Conservation (phyloP, 2,329 filamentous ascomycete genomes). For the Boeremia lycopersici region DNA sequence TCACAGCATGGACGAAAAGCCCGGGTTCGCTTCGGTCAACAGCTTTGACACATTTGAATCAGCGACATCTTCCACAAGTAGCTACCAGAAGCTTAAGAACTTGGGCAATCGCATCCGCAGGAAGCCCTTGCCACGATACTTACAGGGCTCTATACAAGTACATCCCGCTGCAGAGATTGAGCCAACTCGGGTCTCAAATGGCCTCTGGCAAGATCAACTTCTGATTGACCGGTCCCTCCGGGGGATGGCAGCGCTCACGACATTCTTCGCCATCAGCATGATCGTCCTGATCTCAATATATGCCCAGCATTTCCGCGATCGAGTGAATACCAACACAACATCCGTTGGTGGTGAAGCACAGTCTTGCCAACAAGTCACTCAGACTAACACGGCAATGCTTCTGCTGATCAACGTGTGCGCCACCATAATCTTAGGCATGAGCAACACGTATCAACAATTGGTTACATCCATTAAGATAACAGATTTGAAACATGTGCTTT, state of each 20-base stretch:
- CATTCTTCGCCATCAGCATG: slow-evolving; percentile 22
- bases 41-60: slow-evolving; percentile 26
- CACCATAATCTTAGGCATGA: slow-evolving; percentile 41
- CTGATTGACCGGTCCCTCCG: slow-evolving; percentile 37
- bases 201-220: slow-evolving; percentile 39
- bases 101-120: slow-evolving; percentile 24
- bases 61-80: slow-evolving; percentile 19
- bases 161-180: slow-evolving; percentile 32
- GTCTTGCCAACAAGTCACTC: slow-evolving; percentile 26
- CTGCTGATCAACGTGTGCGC: slow-evolving; percentile 39
- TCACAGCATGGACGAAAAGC: slow-evolving; percentile 10
- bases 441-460: slow-evolving; percentile 43
- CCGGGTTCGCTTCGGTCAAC: slow-evolving; percentile 14
- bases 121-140: slow-evolving; percentile 25
- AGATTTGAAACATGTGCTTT: slow-evolving; percentile 33
- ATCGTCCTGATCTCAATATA: slow-evolving; percentile 27
- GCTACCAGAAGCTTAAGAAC: slow-evolving; percentile 22
- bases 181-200: slow-evolving; percentile 29
- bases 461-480: slow-evolving; percentile 33
- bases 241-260: slow-evolving; percentile 33
- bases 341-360: slow-evolving; percentile 28
- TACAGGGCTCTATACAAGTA: slow-evolving; percentile 20
- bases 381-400: slow-evolving; percentile 30
- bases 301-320: slow-evolving; percentile 16
- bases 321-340: slow-evolving; percentile 29